These are phyloP conservation scores for Sordariomycetes sp. DNA, from an alignment of 2,329 filamentous ascomycete genomes.

Conservation along the genomic window DNA sequence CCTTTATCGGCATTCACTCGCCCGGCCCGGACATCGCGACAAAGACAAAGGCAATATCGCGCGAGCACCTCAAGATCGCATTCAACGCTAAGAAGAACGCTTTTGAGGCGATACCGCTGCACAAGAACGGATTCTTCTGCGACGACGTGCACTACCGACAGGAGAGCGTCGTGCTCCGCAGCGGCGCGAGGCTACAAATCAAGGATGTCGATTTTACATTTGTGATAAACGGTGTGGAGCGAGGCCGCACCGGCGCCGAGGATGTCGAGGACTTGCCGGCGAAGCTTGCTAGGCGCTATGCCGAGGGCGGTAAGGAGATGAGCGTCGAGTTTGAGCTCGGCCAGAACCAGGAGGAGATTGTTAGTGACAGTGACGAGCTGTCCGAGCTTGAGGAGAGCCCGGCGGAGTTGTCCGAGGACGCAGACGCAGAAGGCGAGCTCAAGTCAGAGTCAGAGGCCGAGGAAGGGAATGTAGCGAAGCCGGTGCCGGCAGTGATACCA, in stretches of 20 bases:
- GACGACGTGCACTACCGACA: constrained; percentile 46
- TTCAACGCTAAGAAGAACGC: constrained; percentile 50
- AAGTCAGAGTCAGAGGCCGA: constrained; percentile 15
- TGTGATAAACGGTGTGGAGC: constrained; percentile 49
- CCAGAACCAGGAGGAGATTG: constrained; percentile 40
- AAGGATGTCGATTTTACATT: constrained; percentile 58
- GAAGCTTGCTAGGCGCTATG: constrained; percentile 32
- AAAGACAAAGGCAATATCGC: constrained; percentile 60
- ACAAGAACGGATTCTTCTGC: constrained; percentile 57
- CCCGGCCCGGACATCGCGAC: constrained; percentile 45
- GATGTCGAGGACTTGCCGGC: constrained; percentile 33
- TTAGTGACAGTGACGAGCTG: constrained; percentile 40
- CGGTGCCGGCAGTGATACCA: constrained; percentile 1
- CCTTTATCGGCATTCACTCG: constrained; percentile 61
- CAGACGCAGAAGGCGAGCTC: constrained; percentile 11
- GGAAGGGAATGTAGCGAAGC: constrained; percentile 8
- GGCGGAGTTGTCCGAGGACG: constrained; percentile 22
- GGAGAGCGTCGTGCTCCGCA: constrained; percentile 42
- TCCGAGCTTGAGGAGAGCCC: constrained; percentile 28
- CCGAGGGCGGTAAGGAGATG: constrained; percentile 53
- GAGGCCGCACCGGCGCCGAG: constrained; percentile 44
- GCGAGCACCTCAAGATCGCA: constrained; percentile 58
- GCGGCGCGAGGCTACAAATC: constrained; percentile 57
- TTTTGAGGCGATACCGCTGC: constrained; percentile 50
- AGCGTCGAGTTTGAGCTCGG: constrained; percentile 60